A percentile compares a stretch with the other conserved stretches of the same genome.
Conservation (phyloP, 345 rosid genomes). For the Melastoma malabathricum region DNA sequence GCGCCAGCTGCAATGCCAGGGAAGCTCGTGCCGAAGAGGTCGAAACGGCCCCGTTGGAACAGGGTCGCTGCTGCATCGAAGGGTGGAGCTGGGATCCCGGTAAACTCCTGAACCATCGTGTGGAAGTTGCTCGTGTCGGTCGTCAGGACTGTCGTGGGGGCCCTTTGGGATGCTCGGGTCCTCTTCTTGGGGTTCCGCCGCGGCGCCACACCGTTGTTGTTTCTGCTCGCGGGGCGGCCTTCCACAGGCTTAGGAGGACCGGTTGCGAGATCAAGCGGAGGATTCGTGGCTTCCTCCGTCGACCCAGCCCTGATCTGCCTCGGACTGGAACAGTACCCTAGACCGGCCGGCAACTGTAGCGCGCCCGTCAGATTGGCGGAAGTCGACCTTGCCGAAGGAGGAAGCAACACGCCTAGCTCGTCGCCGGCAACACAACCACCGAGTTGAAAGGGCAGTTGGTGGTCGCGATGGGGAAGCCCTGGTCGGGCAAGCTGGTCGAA, state of each 20-base stretch:
- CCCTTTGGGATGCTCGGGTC: constrained; percentile 80
- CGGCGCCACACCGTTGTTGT: constrained; percentile 12
- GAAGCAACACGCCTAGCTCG: not conserved
- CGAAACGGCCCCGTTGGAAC: constrained; percentile 51
- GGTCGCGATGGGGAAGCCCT: constrained; percentile 7
- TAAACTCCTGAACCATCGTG: constrained; percentile 97
- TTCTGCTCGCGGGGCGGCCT: constrained; percentile 6
- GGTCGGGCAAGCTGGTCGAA: constrained; percentile 28
- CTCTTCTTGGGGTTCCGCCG: constrained; percentile 72
- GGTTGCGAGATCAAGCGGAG: constrained; percentile 1
- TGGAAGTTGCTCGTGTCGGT: constrained; percentile 89
- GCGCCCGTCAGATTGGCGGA: no score
- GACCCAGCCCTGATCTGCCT: not conserved
- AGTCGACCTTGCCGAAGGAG: not conserved
- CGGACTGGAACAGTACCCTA: not conserved
- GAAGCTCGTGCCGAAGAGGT: constrained; percentile 38
- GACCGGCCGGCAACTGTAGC: constrained; percentile 19
- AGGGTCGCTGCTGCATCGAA: constrained; percentile 32
- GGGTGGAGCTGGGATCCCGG: constrained; percentile 91
- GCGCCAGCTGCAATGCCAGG: constrained; percentile 15
- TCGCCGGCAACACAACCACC: constrained; percentile 10
- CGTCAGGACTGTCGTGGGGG: constrained; percentile 81
- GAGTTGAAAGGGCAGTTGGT: constrained; percentile 29
- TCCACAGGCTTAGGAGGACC: constrained; percentile 4
- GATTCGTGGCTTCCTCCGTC: not conserved